Evolutionary conservation across 192 early-diverging fungal genomes (phyloP).

Genomic region (Allomyces macrogynus): DNA sequence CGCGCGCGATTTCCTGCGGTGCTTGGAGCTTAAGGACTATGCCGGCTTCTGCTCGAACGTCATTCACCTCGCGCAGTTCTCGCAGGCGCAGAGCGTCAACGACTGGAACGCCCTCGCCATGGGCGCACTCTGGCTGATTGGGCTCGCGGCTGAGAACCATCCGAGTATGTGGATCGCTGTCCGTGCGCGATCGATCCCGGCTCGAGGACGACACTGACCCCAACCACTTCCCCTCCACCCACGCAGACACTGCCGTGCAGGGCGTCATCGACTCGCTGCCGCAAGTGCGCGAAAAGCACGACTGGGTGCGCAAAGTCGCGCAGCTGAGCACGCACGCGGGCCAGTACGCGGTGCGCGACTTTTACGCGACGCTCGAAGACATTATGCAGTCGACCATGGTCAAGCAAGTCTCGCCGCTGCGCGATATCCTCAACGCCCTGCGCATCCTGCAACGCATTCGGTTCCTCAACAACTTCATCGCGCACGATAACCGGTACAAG

Average conservation of each 20-base stretch:
- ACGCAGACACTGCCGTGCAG: background rate
- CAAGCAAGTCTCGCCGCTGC: slow-evolving; percentile 1
- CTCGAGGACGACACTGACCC: too few relatives aligned
- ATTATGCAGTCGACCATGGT: background rate
- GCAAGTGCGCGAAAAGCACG: background rate
- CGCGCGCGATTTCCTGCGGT: background rate
- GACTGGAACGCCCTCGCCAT: background rate
- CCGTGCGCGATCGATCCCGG: too few relatives aligned
- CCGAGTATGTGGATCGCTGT: too few relatives aligned
- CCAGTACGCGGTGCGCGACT: background rate
- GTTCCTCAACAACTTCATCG: background rate
- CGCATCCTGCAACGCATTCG: background rate
- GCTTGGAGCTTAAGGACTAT: background rate
- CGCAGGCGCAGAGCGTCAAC: background rate
- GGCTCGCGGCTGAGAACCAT: background rate
- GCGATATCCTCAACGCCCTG: background rate
- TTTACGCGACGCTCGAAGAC: background rate
- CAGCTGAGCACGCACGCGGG: background rate
- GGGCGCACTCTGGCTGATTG: background rate
- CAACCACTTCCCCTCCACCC: too few relatives aligned
- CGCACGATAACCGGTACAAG: background rate
- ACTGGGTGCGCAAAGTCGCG: background rate
- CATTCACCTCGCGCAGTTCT: background rate
- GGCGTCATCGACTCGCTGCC: background rate
- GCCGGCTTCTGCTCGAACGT: background rate